Evolutionary conservation across 2,329 filamentous ascomycete species (phyloP).

Genomic region (Neopestalotiopsis clavispora): DNA sequence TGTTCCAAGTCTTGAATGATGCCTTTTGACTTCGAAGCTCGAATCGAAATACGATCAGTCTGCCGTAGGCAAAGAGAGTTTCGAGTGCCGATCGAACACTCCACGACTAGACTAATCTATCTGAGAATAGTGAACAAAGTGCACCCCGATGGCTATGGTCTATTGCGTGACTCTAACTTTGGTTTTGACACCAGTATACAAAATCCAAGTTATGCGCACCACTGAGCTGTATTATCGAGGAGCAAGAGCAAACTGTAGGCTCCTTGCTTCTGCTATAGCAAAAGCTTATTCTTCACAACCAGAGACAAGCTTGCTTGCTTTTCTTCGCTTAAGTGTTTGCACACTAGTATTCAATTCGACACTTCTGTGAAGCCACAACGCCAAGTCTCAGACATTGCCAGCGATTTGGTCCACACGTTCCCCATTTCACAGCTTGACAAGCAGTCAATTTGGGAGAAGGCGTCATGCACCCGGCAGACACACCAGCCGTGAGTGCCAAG

Average conservation of each 20-base stretch:
- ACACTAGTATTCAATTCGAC: background rate
- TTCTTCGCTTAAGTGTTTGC: background rate
- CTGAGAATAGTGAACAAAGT: no score
- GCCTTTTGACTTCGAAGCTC: no score
- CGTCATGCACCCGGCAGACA: background rate
- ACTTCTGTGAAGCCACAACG: background rate
- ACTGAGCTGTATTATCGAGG: no score
- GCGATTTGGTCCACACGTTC: background rate
- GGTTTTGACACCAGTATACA: no score
- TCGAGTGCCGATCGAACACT: no score
- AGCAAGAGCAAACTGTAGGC: no score
- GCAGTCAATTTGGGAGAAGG: background rate
- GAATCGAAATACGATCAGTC: accelerated
- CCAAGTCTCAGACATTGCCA: background rate
- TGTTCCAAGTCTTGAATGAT: no score
- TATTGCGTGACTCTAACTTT: no score
- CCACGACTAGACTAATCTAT: no score
- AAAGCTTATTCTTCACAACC: background rate
- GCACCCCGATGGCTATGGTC: accelerated
- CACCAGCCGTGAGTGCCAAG: background rate
- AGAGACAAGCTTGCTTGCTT: background rate
- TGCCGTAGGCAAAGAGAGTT: no score
- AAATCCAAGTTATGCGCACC: no score
- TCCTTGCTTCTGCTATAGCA: background rate
- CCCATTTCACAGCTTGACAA: background rate